phyloP scores from a whole-genome alignment of 352 stramenopile species.

The Pythium scleroteichum region DNA sequence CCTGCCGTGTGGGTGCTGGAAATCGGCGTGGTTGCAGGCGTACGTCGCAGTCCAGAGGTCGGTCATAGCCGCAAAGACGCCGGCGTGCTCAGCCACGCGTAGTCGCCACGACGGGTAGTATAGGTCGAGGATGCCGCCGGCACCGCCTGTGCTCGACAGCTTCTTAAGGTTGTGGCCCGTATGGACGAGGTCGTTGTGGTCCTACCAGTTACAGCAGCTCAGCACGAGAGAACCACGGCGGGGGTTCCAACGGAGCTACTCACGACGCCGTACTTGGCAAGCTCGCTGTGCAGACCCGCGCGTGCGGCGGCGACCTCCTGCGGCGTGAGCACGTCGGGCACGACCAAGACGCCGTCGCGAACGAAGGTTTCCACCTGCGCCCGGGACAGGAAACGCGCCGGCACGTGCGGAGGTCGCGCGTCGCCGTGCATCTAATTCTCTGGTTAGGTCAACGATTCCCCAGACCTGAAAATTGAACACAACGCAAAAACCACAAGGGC shows the following conservation, averaged over 20 bases:
- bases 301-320: conserved; percentile 60
- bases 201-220: conserved; percentile 24
- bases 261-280: conserved; percentile 75
- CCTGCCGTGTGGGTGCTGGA: conserved; percentile 65
- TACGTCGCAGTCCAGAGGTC: conserved; percentile 85
- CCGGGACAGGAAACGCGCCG: conserved; percentile 39
- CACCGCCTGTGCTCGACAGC: conserved; percentile 86
- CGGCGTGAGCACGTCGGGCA: conserved; percentile 64
- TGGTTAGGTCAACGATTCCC: no score
- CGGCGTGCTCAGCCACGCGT: conserved; percentile 62
- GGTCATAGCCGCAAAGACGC: conserved; percentile 79
- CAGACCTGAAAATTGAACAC: no score
- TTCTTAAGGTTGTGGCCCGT: conserved; percentile 74
- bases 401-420: conserved; percentile 26
- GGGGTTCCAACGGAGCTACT: conserved; percentile 5
- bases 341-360: conserved; percentile 66
- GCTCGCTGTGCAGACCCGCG: conserved; percentile 56
- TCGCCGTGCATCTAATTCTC: conserved; percentile 7
- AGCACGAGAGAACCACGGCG: not conserved
- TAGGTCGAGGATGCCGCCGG: conserved; percentile 86
- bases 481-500: no score
- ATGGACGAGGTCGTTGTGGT: conserved; percentile 59
- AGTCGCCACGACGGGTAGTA: conserved; percentile 91
- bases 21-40: conserved; percentile 44
- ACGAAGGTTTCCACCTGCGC: conserved; percentile 67